Evolutionary conservation across 306 rosid genomes (phyloP), one percentile per base, ranked within the genome.

Genomic region (Cicer yamashitae): DNA sequence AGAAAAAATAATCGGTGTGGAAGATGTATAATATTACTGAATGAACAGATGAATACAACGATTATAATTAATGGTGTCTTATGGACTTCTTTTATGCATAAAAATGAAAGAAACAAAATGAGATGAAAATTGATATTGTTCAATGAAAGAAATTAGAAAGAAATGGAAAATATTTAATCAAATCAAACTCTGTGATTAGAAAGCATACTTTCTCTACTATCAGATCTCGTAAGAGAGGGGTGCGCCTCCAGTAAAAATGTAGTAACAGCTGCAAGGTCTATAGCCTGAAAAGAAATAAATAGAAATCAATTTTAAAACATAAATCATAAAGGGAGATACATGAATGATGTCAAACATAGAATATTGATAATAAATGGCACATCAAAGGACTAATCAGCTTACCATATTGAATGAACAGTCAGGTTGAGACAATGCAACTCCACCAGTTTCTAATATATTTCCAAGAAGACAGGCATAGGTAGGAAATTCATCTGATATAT

Each of bases 391-490:
- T 13, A 75, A 79, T 71, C 46, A 75, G 71, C 84, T 84, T 83
- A 94, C 99, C 99, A 90, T 83, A 67, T 92, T 89, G 62, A 91
- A 90, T 63, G 93, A 87, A 88, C 92, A 86, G 76, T 77, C 91
- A 71, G 96, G 91, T 84, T 78, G 96, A 73, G 96, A 88, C 71
- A 94, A 76, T 80, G 93, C 89, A 74, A 82, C 76, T 64, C 92
- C 90, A 37, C 93, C 90, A 78, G 89, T 84, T 89, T 94, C 96
- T 70, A 94, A 77, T 70, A 92, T 82, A 86, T 94, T 94, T 75
- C 97, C 99, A 82, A 94, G 91, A 77, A 94, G 93, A 84, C 99
- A 94, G 67, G 96, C 99, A 85, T 90, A 88, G 77, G 93, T 86
- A 78, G 99, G 97, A 76, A 86, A 83, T 70, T 90, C 96, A 48